Conservation (phyloP, 2,329 filamentous ascomycete species). For the Chrysoporthe deuterocubensis region DNA sequence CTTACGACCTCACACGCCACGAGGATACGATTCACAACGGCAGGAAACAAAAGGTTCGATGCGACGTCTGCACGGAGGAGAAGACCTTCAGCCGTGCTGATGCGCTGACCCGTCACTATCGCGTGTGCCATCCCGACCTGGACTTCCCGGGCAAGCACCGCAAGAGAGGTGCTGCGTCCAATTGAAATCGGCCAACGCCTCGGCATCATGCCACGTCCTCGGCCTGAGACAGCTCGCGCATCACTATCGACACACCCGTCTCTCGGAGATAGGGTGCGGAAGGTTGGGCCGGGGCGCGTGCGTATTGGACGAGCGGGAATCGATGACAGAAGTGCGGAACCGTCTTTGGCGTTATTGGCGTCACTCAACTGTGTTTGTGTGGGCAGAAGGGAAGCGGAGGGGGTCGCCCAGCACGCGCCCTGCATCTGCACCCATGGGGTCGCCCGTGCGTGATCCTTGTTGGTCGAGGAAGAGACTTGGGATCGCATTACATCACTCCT, state of each 20-base stretch:
- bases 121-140: conserved; percentile 89
- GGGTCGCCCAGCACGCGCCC: not conserved
- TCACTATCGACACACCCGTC: not conserved
- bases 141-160: conserved; percentile 73
- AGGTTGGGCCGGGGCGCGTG: not conserved
- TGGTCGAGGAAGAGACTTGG: not conserved
- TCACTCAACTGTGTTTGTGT: not conserved
- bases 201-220: not conserved
- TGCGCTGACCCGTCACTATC: conserved; percentile 90
- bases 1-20: conserved; percentile 94
- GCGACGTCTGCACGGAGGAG: conserved; percentile 90
- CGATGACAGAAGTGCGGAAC: conserved; percentile 2
- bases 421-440: not conserved
- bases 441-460: not conserved
- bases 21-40: conserved; percentile 98
- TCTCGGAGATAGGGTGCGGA: not conserved
- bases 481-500: conserved; percentile 12
- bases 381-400: not conserved
- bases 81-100: conserved; percentile 97
- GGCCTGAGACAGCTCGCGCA: not conserved
- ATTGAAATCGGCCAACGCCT: conserved; percentile 1
- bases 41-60: conserved; percentile 92
- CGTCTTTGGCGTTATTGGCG: not conserved
- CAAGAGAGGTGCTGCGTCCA: conserved; percentile 38
- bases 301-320: not conserved